Evolutionary conservation across 345 rosid genomes (phyloP), one percentile per base, ranked within the genome.

Genomic region (Alliaria petiolata): DNA sequence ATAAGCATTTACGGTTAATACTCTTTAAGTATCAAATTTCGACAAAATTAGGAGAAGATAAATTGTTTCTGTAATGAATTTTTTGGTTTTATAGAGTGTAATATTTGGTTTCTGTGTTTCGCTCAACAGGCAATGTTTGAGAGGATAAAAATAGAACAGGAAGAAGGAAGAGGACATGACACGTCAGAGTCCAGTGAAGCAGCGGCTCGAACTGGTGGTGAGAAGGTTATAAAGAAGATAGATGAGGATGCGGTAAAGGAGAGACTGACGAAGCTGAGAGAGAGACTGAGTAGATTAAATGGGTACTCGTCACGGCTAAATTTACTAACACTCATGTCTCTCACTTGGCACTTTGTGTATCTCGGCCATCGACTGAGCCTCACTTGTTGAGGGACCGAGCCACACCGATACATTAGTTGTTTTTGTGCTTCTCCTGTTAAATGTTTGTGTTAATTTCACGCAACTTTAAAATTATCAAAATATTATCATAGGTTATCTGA

Each of bases 111-210:
- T 25, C 12, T 53, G 17, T 20, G 31, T 16, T 71, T 13, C 13
- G 33, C 40, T 36, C 2, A 57, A 74, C 22, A 74, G 72, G 43
- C 85, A 4, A 89, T 89, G 95, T 75, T 81, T 51, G 92, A 90
- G 83, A 74, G 75, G 72, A 72, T 84, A 71, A 93, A 81, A 78
- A 46, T 81, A 54, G 93, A 84, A 73, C 91, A 86, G 69, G 98
- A 93, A 61, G 97, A 89, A 65, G 89, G 91, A 31, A 82, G 92
- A 77, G 96, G 90, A 58, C 65, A 79, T 33, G 87, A 80, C 15
- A 65, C 28, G 35, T 54, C 52, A 16, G 56, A 62, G n/a, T n/a
- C 56, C 15, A 34, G 15, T 43, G 76, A 71, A 52, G 19, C 65
- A 17, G 57, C 14, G 25, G 49, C 49, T 25, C 40, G 47, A 63